Base-by-base conservation (phyloP, 2,329 filamentous ascomycete genomes). In the Ophiostoma novo-ulmi region DNA sequence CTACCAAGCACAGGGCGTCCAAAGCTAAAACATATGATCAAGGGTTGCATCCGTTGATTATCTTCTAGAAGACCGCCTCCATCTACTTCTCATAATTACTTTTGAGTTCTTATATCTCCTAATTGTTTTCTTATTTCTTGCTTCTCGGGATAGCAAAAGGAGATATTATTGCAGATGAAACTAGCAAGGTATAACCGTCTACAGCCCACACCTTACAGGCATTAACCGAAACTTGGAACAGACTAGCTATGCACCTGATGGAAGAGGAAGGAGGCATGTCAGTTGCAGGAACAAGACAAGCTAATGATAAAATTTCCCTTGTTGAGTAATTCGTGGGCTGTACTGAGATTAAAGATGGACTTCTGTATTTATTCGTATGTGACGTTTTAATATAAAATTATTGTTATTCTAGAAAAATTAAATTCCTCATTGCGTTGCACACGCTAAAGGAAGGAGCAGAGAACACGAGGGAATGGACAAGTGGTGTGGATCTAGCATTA, bases 261-360 rank as follows among this genome's bases (percentile, higher is more conserved):
- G 22, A 63, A 35, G 58, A 63, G 52, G 52, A 63, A 63, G 58
- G 58, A 63, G 58, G 26, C 58, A 63, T 63, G 58, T 63, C 58
- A 63, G 58, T 63, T 63, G 58, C 58, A 63, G 58, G 58, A 26
- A 63, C 52, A 58, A 8, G 52, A 26, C 52, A 26, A 26, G 52
- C 58, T 63, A 31, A 63, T 14, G 58, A 10, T 17, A 20, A 36
- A 26, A 20, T 11, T 63, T 35, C 13, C 58, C 58, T 63, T 63
- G 55, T 35, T 61, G 14, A 63, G 58, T 31, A 61, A 61, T 61
- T 55, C 48, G 48, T 55, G 20, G 48, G n/a, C 48, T 44, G 41
- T 44, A 13, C 13, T 44, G 41, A 44, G 41, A 17, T 48, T 44
- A 44, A 31, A 31, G 31, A 3, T 31, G 31, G 31, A 31, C 31